phyloP scores from a whole-genome alignment of 2,329 filamentous ascomycete genomes.

The Amauroascus niger region DNA sequence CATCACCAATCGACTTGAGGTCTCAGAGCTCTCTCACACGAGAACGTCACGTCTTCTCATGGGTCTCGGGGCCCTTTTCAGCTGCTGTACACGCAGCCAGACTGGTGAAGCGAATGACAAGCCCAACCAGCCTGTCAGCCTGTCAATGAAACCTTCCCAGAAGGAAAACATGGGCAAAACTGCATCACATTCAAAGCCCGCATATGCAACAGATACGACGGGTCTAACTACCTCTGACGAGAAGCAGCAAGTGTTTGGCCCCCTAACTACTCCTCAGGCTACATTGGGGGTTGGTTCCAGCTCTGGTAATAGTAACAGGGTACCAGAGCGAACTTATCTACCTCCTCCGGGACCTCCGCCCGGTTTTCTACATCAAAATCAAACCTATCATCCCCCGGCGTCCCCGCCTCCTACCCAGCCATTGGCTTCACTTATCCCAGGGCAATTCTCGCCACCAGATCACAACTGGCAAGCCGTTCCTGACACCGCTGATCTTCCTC shows the following conservation, averaged over 20 bases:
- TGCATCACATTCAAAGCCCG: neutral
- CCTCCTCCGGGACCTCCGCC: constrained; percentile 24
- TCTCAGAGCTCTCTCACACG: neutral
- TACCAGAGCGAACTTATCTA: constrained; percentile 5
- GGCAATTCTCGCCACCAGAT: constrained; percentile 43
- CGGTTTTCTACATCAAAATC: constrained; percentile 15
- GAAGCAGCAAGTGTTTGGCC: constrained; percentile 14
- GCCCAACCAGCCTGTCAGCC: constrained; percentile 10
- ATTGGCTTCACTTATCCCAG: constrained; percentile 19
- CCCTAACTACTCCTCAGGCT: neutral
- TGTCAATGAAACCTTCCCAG: neutral
- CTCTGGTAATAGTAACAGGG: neutral
- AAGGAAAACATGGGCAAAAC: neutral
- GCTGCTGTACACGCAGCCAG: neutral
- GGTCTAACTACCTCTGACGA: constrained; percentile 12
- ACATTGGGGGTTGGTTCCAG: neutral
- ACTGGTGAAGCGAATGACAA: neutral
- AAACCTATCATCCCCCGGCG: neutral
- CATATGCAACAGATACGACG: neutral
- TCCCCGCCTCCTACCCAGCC: constrained; percentile 12
- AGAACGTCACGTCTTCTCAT: neutral
- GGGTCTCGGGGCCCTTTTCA: neutral
- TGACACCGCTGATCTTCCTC: constrained; percentile 50
- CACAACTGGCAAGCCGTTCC: constrained; percentile 55
- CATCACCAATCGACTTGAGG: too few species aligned